These are phyloP conservation scores for Tulasnella sp. DNA, from an alignment of 768 basidiomycete genomes.

Conservation along the genomic window DNA sequence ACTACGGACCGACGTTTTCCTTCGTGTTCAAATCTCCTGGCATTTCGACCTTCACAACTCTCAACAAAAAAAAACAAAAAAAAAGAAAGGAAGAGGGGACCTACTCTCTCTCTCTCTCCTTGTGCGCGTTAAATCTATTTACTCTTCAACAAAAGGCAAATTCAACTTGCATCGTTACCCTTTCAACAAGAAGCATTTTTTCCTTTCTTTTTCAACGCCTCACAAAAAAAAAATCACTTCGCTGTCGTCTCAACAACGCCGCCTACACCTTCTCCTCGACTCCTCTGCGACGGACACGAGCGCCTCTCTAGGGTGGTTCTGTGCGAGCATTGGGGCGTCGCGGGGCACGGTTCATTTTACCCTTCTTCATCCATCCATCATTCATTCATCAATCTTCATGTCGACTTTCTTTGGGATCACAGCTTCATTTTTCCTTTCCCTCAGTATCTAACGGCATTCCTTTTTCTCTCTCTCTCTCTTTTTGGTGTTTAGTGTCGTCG, in stretches of 20 bases:
- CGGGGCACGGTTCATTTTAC: too few relatives aligned
- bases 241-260: background rate
- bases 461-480: background rate
- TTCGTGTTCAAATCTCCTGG: background rate
- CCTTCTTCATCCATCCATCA: background rate
- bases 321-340: background rate
- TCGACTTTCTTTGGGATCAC: background rate
- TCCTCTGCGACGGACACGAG: background rate
- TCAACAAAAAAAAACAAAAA: background rate
- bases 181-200: background rate
- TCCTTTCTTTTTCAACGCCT: background rate
- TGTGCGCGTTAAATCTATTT: background rate
- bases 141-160: background rate
- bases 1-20: too few relatives aligned
- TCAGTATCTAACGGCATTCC: background rate
- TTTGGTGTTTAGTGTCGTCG: background rate
- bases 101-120: background rate
- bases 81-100: background rate
- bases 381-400: background rate
- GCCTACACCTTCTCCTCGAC: background rate
- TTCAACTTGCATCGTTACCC: background rate
- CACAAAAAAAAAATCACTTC: background rate
- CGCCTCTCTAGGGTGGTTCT: background rate
- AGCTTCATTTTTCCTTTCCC: background rate
- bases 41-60: background rate